Evolutionary conservation across 2,329 filamentous ascomycete genomes (phyloP), one percentile per base, ranked within the genome.

Genomic region (Fusarium xyrophilum): DNA sequence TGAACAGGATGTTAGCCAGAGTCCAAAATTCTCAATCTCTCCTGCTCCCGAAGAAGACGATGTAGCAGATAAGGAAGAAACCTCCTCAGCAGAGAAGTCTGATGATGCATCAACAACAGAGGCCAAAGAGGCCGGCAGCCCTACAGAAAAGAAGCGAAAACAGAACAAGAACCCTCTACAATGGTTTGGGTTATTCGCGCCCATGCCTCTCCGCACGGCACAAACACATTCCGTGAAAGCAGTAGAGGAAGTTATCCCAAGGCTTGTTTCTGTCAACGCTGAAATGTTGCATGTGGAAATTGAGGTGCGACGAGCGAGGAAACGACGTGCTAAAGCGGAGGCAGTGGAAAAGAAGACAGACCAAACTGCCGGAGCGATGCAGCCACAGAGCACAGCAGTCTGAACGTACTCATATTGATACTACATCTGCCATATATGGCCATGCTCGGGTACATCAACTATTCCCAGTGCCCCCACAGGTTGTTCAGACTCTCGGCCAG

Each of bases 211-310:
- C 43, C 83, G 84, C 14, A 79, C 82, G 25, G 88, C 91, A 4
- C 91, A 93, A 76, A 70, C 74, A 0, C 82, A 85, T 19, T 88
- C 91, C 53, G 74, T 86, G 27, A 74, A 81, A 38, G 83, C 83
- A 1, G 82, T 93, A 6, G 85, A 88, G 56, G 77, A 83, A 0
- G 76, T 89, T 6, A 77, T 93, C 4, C 85, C 88, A 3, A 78
- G 79, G 39, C 79, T 93, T 12, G 83, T 83, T 10, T 84, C 83
- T 3, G 77, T 91, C n/a, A 82, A 83, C 36, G 82, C 82, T 30
- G 84, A 88, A 72, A 88, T 95, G 85, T 81, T 82, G 17, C 79
- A 79, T n/a, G 75, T 92, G 8, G 91, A 93, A 79, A 87, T 89
- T 53, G 86, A 91, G 69, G 88, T 95, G 56, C 83, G 90, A 38